Percentiles rank a stretch among this genome's conserved stretches.
Evolutionary conservation across 164 flowering plant genomes (phyloP).

Genomic region (Cinnamomum chago): DNA sequence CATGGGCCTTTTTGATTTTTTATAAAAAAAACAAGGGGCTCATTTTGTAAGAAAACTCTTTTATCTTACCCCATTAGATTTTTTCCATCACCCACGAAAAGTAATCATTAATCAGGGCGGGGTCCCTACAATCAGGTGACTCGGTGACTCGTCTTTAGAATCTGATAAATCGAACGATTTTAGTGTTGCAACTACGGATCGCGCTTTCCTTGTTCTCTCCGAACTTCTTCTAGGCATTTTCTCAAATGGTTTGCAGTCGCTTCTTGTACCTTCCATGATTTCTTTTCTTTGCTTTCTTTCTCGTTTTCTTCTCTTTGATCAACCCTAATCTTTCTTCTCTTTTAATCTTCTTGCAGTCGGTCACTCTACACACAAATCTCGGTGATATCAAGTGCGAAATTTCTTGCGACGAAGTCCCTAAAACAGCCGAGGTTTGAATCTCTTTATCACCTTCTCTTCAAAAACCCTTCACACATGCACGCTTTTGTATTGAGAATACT

Average conservation of each 20-base stretch:
- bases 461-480: neutral
- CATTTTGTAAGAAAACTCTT: too few relatives aligned
- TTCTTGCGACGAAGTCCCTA: slow-evolving; percentile 80
- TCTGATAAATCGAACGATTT: too few relatives aligned
- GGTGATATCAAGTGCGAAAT: slow-evolving; percentile 96
- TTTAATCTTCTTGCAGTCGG: slow-evolving; percentile 40
- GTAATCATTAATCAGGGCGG: too few relatives aligned
- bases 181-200: too few relatives aligned
- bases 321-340: neutral
- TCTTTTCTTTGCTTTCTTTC: neutral
- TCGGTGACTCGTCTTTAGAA: too few relatives aligned
- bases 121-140: too few relatives aligned
- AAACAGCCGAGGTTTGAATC: slow-evolving; percentile 59
- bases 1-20: too few relatives aligned
- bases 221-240: neutral
- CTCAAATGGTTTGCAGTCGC: slow-evolving; percentile 5
- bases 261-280: neutral
- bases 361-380: slow-evolving; percentile 85
- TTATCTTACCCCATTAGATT: too few relatives aligned
- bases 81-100: too few relatives aligned
- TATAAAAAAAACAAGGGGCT: too few relatives aligned
- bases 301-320: neutral
- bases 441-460: neutral
- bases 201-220: too few relatives aligned
- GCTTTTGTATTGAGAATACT: too few relatives aligned